Conservation (phyloP, 2,329 filamentous ascomycete genomes). For the Orbilia quercus region DNA sequence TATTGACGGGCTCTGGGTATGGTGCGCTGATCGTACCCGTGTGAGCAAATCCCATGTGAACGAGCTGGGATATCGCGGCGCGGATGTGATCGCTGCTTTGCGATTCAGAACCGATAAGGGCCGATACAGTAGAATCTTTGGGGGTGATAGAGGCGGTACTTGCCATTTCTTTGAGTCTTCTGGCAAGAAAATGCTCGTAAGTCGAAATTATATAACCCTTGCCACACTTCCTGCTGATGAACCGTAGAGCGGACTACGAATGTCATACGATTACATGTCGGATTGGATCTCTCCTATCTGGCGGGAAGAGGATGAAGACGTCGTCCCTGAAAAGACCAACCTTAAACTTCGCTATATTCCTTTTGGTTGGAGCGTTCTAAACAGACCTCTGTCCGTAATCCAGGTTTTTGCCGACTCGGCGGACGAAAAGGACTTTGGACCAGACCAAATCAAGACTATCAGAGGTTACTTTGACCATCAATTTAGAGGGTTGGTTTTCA, state of each 20-base stretch:
- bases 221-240: slow-evolving; percentile 2
- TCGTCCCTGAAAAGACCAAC: slow-evolving; percentile 34
- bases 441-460: slow-evolving; percentile 44
- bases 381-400: slow-evolving; percentile 29
- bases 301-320: slow-evolving; percentile 30
- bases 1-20: slow-evolving; percentile 50
- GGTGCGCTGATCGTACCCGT: slow-evolving; percentile 46
- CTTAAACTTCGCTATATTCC: slow-evolving; percentile 44
- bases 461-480: slow-evolving; percentile 51
- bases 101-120: slow-evolving; percentile 48
- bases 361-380: slow-evolving; percentile 46
- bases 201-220: neutral
- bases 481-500: slow-evolving; percentile 40
- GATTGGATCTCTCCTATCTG: slow-evolving; percentile 55
- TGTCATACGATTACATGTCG: slow-evolving; percentile 54
- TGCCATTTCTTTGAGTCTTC: slow-evolving; percentile 54
- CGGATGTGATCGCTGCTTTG: slow-evolving; percentile 40
- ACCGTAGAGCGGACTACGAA: slow-evolving; percentile 39
- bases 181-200: slow-evolving; percentile 52
- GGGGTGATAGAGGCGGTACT: slow-evolving; percentile 41
- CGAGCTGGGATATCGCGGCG: slow-evolving; percentile 47
- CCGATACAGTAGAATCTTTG: slow-evolving; percentile 37
- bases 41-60: slow-evolving; percentile 49
- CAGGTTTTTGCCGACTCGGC: slow-evolving; percentile 46
- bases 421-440: slow-evolving; percentile 43